Conservation (phyloP, 306 rosid genomes). For the Mucuna pruriens region DNA sequence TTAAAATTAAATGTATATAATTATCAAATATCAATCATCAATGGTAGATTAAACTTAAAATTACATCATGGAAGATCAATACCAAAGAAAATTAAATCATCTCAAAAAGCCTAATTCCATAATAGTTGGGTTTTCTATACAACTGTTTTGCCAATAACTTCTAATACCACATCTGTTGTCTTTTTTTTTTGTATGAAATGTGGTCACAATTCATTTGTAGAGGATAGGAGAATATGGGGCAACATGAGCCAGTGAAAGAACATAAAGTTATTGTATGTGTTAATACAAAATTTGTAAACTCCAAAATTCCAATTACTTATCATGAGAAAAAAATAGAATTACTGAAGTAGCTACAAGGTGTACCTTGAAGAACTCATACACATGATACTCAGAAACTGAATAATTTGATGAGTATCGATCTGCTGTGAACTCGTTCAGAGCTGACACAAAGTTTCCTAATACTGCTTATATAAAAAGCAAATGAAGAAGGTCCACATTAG, state of each 20-base stretch:
- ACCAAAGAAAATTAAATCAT: background rate
- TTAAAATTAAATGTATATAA: background rate
- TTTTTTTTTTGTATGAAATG: background rate
- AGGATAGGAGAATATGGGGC: background rate
- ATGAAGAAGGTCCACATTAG: constrained; percentile 23
- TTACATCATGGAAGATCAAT: constrained; percentile 10
- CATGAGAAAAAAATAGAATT: background rate
- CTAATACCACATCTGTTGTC: background rate
- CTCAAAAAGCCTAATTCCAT: background rate
- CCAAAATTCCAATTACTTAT: constrained; percentile 2
- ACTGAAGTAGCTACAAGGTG: constrained; percentile 3
- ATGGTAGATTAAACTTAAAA: background rate
- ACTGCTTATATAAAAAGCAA: constrained; percentile 51
- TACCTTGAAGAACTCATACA: constrained; percentile 96
- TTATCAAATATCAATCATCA: background rate
- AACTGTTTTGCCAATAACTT: background rate
- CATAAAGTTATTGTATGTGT: background rate
- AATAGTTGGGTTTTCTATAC: background rate
- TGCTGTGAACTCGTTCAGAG: constrained; percentile 84
- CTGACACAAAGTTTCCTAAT: constrained; percentile 84
- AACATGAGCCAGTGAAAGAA: background rate
- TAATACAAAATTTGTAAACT: background rate
- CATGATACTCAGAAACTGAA: constrained; percentile 87
- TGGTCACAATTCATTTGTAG: background rate
- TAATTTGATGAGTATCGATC: constrained; percentile 67